Evolutionary conservation across 305 asterid genomes (phyloP), one percentile per base, ranked within the genome.

Genomic region (Solanum hybrid): DNA sequence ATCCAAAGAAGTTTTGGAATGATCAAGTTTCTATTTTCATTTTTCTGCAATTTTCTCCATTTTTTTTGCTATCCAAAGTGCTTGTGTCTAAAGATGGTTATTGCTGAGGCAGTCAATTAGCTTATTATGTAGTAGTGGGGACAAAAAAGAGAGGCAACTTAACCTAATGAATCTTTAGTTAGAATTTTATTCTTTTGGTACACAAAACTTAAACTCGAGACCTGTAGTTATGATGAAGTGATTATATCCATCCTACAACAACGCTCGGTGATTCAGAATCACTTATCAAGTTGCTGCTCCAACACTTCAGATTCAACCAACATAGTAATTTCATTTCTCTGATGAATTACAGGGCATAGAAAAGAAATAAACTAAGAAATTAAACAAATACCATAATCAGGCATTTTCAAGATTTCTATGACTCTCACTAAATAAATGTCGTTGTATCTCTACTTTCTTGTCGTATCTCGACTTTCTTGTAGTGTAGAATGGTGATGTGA

Each of bases 401-500:
- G 3, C 36, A 83, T 57, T 57, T 85, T 85, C 78, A 85, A 85
- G 88, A 57, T 57, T 31, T 45, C 29, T 45, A 45, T 0, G 12
- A 65, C 3, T 65, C 24, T 65, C 26, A 22, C 27, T 65, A 65
- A 65, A 65, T 65, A 65, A 65, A 65, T 65, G 12, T 65, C 27
- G 27, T 65, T 22, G 73, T 65, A 65, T 22, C 27, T 61, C 73
- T 61, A 61, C 73, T 22, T 61, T 22, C 73, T 22, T 22, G 26
- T 61, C 12, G 6, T 61, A 7, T 61, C 12, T 65, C 3, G 12
- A 65, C 73, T 65, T 65, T 65, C 73, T 65, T 65, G 73, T 65
- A 65, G 73, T 65, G 83, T 73, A 9, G 32, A 26, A 33, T 90
- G 91, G 24, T 90, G 92, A 57, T 91, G 90, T 88, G 89, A 37